Evolutionary conservation across 1,139 yeast genomes (phyloP), one percentile per base, ranked within the genome.

Genomic region (Meyerozyma athensensis): DNA sequence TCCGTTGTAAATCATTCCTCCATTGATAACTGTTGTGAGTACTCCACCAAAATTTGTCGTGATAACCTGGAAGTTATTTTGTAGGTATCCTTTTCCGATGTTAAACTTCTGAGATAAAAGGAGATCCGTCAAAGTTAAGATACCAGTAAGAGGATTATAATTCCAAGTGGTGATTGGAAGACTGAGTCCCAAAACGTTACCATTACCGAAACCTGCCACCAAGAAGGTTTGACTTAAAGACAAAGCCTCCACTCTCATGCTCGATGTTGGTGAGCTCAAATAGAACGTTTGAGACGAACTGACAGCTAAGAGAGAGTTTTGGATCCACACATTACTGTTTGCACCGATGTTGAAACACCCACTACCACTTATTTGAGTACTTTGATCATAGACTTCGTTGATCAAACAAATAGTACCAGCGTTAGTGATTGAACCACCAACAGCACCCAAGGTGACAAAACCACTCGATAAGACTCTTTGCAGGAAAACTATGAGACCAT

Each of bases 171-270:
- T 30, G 33, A 58, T 43, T 7, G 59, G 43, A 20, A 46, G 19
- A 31, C 43, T 46, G 17, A 60, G 32, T 35, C 58, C 61, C 35
- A 63, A 49, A 12, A 43, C 39, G 37, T 63, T 63, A 6, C 63
- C 59, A 37, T 47, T 48, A 38, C 68, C 68, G 39, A 53, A 63
- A 23, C 66, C 67, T 21, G 53, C 53, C 19, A 63, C 65, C 19
- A 7, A 14, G 42, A 50, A 55, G 4, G 59, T 55, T 39, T 47
- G 54, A 21, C 50, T 19, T 7, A 39, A 10, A n/a, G 52, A 40
- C 13, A 54, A 26, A 5, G 52, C 50, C 18, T 46, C 49, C 12
- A 54, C 57, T 35, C 50, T 44, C 26, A 61, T 30, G 13, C 51
- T 34, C 1, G 65, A 54, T 3, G 40, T 28, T 1, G 49, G 18